Base-by-base conservation (phyloP, 23 red algal species). In the Cyanidioschyzon merolae region DNA sequence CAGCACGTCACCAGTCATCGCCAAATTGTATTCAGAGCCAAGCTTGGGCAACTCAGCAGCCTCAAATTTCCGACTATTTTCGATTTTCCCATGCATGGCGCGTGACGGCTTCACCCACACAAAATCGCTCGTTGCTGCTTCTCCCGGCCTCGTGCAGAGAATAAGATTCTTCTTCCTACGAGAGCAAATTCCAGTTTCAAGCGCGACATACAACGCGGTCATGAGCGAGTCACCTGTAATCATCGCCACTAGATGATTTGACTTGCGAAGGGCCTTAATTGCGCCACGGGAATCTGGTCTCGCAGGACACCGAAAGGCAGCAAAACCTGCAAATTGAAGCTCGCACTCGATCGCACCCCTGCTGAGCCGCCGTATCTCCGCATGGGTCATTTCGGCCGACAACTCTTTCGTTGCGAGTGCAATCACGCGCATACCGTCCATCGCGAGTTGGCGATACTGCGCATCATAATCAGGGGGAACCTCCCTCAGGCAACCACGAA, bases 191-290 rank as follows among this genome's bases (percentile, higher is more conserved):
- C 79, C 88, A 34, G 90, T 88, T 50, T 88, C 83, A 17, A 79
- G 83, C 26, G 88, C 94, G 67, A 98, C 94, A 79, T 98, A 85
- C 24, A 82, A 82, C 17, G 88, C 94, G 34, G 94, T 98, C 29
- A 91, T 41, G n/a, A 88, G 82, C 12, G 88, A 85, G 74, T 98
- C 94, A 34, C 94, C 94, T 2, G 94, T 98, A 40, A 98, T 91
- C 94, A 98, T 89, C 0, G 68, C 71, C 16, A 91, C 89, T 15
- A 58, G 51, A 82, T 98, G 88, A 25, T 68, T 89, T 57, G 87
- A 79, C 39, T 87, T 89, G 67, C 80, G 83, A 40, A 98, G 79
- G 50, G 74, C 40, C 37, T 79, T 79, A 30, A 89, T 80, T 32
- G 88, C 88, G 41, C 84, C 89, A 36, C 81, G 79, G 0, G 94